Base-by-base conservation (phyloP, 2,329 filamentous ascomycete species). In the Fusarium annulatum region DNA sequence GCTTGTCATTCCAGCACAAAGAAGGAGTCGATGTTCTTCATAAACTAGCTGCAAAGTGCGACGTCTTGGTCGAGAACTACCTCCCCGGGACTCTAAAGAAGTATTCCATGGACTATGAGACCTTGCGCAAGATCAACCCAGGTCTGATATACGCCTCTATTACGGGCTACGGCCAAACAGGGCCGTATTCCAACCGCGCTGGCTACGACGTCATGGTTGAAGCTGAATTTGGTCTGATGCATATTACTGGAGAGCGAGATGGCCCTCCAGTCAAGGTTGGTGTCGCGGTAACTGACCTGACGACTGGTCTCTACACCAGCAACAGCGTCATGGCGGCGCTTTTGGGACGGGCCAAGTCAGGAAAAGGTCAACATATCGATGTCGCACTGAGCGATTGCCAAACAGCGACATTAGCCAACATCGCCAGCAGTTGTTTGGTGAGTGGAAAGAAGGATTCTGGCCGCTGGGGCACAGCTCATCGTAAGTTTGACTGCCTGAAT, bases 131-230 rank as follows among this genome's bases (percentile, higher is more conserved):
- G 74, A 91, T 98, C 80, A 98, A 98, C 79, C 95, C 96, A 0
- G 85, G 87, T 10, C 87, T 99, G 52, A 94, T 99, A 75, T 99
- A 99, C 80, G 95, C 96, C 19, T 97, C 94, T 76, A 97, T 99
- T 77, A 99, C 96, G 0, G 96, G 96, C 2, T 99, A 98, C 80
- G 96, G 96, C 5, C 96, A 99, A 81, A 97, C 94, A 2, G 96
- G 96, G 0, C 96, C 96, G 0, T 97, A 97, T 82, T 90, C 92
- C 10, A 89, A 91, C 72, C 89, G 96, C 19, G 95, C 96, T 7
- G 96, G 96, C 9, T 99, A 99, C 86, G 96, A 99, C 83, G 96
- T 99, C 76, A 99, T 99, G 96, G 96, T 99, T 16, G 96, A 99
- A 85, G 96, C 96, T 67, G 96, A 98, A 81, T 95, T 99, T 84